Evolutionary conservation across 306 rosid species (phyloP).

Genomic region (Fragaria nilgerrensis): DNA sequence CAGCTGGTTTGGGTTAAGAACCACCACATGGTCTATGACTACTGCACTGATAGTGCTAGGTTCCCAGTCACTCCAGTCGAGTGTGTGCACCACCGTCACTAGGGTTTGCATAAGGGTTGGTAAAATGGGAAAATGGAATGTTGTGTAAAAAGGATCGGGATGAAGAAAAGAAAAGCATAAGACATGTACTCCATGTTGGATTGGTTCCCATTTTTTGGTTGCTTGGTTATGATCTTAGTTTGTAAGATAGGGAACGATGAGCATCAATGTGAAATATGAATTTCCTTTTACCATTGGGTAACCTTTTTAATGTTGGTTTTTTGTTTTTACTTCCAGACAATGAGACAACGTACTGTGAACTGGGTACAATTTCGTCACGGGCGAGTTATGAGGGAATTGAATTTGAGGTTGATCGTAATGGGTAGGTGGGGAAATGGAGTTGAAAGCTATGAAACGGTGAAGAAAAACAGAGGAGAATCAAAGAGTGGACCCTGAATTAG

Average conservation of each 20-base stretch:
- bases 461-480: background rate
- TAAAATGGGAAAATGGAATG: background rate
- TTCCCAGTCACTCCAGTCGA: slow-evolving; percentile 63
- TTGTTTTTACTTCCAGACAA: background rate
- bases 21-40: slow-evolving; percentile 87
- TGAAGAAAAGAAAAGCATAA: background rate
- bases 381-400: background rate
- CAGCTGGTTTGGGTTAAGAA: slow-evolving; percentile 90
- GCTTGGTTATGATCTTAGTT: background rate
- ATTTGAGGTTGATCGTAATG: background rate
- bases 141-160: background rate
- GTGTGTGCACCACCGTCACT: slow-evolving; percentile 76
- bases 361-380: slow-evolving; percentile 1
- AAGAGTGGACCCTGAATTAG: background rate
- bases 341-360: background rate
- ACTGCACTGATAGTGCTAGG: slow-evolving; percentile 70
- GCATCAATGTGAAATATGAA: slow-evolving; percentile 8
- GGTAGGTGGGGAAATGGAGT: background rate
- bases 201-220: slow-evolving; percentile 1
- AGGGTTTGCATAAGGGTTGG: background rate
- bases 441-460: background rate
- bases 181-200: slow-evolving; percentile 35
- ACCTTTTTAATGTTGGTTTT: no score
- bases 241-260: slow-evolving; percentile 8
- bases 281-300: background rate